phyloP scores from a whole-genome alignment of 192 early-diverging fungal species.

The Spinellus fusiger region DNA sequence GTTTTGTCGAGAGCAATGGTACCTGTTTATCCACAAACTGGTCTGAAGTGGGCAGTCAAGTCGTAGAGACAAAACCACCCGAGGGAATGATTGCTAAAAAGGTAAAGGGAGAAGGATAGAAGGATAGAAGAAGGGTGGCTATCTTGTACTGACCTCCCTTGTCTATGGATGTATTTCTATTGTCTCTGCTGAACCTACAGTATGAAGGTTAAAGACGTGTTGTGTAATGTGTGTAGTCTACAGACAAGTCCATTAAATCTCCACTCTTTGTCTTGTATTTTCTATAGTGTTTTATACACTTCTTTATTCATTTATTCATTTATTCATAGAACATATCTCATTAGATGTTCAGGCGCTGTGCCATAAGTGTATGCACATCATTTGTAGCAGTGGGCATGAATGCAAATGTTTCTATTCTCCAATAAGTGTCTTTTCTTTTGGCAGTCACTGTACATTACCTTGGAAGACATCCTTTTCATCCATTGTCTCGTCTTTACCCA shows the following conservation, averaged over 20 bases:
- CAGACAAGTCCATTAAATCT: too few species aligned
- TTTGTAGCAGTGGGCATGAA: slow-evolving; percentile 50
- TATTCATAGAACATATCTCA: too few species aligned
- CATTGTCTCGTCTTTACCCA: slow-evolving; percentile 81
- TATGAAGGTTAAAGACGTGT: not conserved
- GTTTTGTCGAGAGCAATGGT: slow-evolving; percentile 91
- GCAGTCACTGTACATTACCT: slow-evolving; percentile 56
- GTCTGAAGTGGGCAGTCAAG: slow-evolving; percentile 79
- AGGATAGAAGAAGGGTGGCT: too few species aligned
- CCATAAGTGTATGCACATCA: slow-evolving; percentile 65
- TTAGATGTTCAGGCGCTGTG: slow-evolving; percentile 52
- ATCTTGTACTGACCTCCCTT: too few species aligned
- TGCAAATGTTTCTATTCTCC: slow-evolving; percentile 47
- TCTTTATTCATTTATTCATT: too few species aligned
- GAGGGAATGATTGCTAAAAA: slow-evolving; percentile 88
- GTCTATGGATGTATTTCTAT: too few species aligned
- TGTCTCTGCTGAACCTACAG: too few species aligned
- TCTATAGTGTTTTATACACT: too few species aligned
- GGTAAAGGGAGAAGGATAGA: slow-evolving; percentile 20
- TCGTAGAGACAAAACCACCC: slow-evolving; percentile 86
- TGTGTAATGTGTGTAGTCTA: too few species aligned
- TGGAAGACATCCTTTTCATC: slow-evolving; percentile 90
- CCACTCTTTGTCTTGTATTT: not conserved
- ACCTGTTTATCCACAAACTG: slow-evolving; percentile 95
- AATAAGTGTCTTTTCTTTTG: too few species aligned